Percentiles rank a stretch among this genome's conserved stretches.
Evolutionary conservation across 768 basidiomycete species (phyloP).

Genomic region (Russula abietina): DNA sequence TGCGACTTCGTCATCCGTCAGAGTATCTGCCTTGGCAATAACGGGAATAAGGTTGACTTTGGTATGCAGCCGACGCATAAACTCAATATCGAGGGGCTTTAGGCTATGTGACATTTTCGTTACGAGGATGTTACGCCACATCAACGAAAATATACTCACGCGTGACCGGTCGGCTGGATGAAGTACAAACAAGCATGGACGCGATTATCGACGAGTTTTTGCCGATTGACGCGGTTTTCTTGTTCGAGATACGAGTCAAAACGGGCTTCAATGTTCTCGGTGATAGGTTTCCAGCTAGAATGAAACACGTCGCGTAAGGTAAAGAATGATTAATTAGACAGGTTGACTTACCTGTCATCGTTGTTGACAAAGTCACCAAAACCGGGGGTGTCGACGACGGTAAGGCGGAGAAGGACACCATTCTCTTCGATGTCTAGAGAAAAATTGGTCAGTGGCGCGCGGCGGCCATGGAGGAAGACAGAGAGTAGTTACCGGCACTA

Average conservation of each 20-base stretch:
- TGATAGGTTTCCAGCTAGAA: slow-evolving; percentile 92
- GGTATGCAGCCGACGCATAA: slow-evolving; percentile 95
- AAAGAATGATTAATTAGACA: neutral
- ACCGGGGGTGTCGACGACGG: slow-evolving; percentile 98
- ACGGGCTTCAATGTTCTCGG: slow-evolving; percentile 96
- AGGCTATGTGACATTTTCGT: slow-evolving; percentile 46
- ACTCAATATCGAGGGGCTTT: slow-evolving; percentile 97
- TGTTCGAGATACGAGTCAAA: slow-evolving; percentile 98
- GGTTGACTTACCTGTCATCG: slow-evolving; percentile 70
- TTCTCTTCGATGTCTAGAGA: slow-evolving; percentile 94
- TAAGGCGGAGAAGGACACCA: slow-evolving; percentile 91
- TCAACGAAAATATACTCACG: slow-evolving; percentile 48
- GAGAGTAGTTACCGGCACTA: slow-evolving; percentile 68
- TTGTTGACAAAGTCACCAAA: slow-evolving; percentile 99
- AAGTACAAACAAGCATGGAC: slow-evolving; percentile 99
- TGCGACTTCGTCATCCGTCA: slow-evolving; percentile 92
- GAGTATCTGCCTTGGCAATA: slow-evolving; percentile 96
- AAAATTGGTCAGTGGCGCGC: neutral
- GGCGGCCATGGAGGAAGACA: neutral
- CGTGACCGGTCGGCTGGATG: slow-evolving; percentile 96
- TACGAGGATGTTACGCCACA: neutral
- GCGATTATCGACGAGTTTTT: slow-evolving; percentile 91
- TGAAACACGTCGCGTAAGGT: slow-evolving; percentile 23
- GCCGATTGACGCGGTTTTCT: slow-evolving; percentile 96
- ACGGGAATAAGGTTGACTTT: slow-evolving; percentile 98